Evolutionary conservation across 345 rosid genomes (phyloP), one percentile per base, ranked within the genome.

Genomic region (Adansonia digitata): DNA sequence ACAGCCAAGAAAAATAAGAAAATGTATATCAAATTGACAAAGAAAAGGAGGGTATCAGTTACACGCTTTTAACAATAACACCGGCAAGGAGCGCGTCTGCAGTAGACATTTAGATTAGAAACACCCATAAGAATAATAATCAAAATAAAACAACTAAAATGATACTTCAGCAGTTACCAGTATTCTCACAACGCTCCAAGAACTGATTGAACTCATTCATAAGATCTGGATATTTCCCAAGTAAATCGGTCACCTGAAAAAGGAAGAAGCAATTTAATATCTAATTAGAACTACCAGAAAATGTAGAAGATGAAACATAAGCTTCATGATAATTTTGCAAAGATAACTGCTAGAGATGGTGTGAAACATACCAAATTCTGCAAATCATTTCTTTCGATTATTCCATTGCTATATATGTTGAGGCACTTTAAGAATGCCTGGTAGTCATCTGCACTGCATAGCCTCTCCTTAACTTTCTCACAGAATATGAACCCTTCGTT

Each of bases 61-160:
- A 81, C 98, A 72, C 90, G 93, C 98, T 95, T 86, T 87, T 95
- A 88, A 91, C 90, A 88, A 91, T 90, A 77, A 93, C 93, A 40
- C 95, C 95, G 74, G 98, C 94, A 51, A 91, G 92, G 80, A 91
- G 93, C 66, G 94, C 98, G 85, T 93, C 99, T 93, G 97, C 88
- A 82, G 78, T 75, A 84, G 74, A 68, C 39, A 78, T 55, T 71
- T 37, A 15, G 52, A 69, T 83, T 78, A 85, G 78, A 78, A 78
- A 81, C 67, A 73, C 53, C 77, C 74, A 68, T 42, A 60, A 57
- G 24, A 43, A 67, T 4, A 64, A 69, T 27, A 76, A 73, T 60
- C 2, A 42, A 72, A 57, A 67, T 78, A 76, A 82, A 79, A 78
- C 13, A 57, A 56, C 74, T 34, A 60, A 62, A 76, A 4, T 27